Base-by-base conservation (phyloP, 106 monocot genomes). In the Hemerocallis citrina region DNA sequence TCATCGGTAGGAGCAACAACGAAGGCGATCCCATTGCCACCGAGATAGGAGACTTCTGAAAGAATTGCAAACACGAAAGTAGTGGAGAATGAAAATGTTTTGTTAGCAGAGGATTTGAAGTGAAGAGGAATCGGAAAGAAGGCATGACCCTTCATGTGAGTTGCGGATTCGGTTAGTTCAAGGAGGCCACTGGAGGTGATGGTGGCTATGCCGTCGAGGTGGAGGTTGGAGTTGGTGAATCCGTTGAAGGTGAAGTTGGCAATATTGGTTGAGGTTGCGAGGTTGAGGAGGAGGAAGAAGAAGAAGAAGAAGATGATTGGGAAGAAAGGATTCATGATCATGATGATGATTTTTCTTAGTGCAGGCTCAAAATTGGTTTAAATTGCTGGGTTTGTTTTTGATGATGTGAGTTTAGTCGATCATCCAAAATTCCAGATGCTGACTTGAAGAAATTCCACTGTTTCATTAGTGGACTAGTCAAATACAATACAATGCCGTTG, bases 1-100 rank as follows among this genome's bases (percentile, higher is more conserved):
- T 76, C 36, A 20, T 6, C 47, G 5, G 63, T 48, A 7, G 69
- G 69, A 28, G 69, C 33, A 0, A 76, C 28, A 10, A 57, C 40
- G 55, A 76, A 70, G 23, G 75, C 63, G 57, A 76, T 20, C 17
- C 75, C 75, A 13, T 57, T 27, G 29, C 55, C 55, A 28, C 58
- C 34, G 22, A 48, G 30, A 31, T 69, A 45, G 2, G 10, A 41
- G 46, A 51, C n/a, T 11, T 64, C 46, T 4, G 75, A 27, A 17
- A 57, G 30, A 28, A 76, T 48, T 12, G 57, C 69, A 23, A 76
- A 76, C 15, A 65, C 75, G 31, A 69, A 76, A 1, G 54, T 48
- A 32, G 75, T 69, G 12, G 75, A 76, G 56, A 76, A 76, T 34
- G 68, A 69, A 25, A 34, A 11, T 14, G 38, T 39, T 25, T 6